phyloP scores from a whole-genome alignment of 805 yeast species.

The Schwanniomyces occidentalis region DNA sequence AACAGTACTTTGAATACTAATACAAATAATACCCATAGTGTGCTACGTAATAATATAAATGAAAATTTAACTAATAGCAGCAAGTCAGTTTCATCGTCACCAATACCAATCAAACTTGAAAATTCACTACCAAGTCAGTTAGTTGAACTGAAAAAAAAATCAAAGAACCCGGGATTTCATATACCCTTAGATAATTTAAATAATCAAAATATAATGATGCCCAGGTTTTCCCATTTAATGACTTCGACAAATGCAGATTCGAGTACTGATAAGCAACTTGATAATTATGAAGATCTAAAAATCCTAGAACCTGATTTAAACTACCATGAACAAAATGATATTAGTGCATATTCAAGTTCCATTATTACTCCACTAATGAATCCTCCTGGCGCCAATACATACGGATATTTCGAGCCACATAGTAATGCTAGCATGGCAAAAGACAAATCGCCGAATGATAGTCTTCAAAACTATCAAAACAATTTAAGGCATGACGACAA shows the following conservation, averaged over 20 bases:
- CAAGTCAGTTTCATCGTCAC: background rate
- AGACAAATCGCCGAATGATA: slow-evolving; percentile 1
- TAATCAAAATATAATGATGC: slow-evolving; percentile 8
- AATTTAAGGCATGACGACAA: background rate
- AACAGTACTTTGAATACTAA: background rate
- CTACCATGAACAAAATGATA: slow-evolving; percentile 8
- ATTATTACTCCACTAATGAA: slow-evolving; percentile 33
- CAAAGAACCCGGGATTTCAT: slow-evolving; percentile 26
- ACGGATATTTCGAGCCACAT: slow-evolving; percentile 13
- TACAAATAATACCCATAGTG: background rate
- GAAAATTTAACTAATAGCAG: background rate
- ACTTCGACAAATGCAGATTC: slow-evolving; percentile 20
- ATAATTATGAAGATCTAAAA: slow-evolving; percentile 12
- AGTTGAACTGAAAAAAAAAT: slow-evolving; percentile 9
- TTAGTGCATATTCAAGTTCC: slow-evolving; percentile 4
- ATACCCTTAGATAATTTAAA: slow-evolving; percentile 25
- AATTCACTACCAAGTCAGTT: background rate
- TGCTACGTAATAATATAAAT: background rate
- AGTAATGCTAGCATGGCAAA: background rate
- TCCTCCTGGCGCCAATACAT: slow-evolving; percentile 24
- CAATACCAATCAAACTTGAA: slow-evolving; percentile 2
- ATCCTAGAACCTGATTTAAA: slow-evolving; percentile 18
- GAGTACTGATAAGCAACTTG: slow-evolving; percentile 12
- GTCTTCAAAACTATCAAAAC: background rate
- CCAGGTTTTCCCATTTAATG: slow-evolving; percentile 10